A percentile compares a stretch with the other conserved stretches of the same genome.
phyloP scores from a whole-genome alignment of 495 filamentous ascomycete genomes.

The Aspergillus haitiensis region DNA sequence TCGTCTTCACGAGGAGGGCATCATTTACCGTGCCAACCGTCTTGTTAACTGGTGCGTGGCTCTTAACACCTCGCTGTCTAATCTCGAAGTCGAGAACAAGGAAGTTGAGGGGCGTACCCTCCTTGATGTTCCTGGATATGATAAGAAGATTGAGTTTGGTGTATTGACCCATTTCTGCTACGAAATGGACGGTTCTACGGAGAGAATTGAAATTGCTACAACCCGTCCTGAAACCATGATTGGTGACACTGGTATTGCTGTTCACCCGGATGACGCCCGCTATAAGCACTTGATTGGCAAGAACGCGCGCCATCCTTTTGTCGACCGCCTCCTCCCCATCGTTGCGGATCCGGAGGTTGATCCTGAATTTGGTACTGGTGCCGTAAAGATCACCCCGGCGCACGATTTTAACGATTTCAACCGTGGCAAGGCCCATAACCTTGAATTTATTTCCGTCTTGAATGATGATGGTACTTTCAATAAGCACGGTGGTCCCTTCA shows the following conservation, averaged over 20 bases:
- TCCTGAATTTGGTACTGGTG: conserved; percentile 74
- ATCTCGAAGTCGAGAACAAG: conserved; percentile 74
- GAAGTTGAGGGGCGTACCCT: conserved; percentile 67
- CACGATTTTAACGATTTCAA: conserved; percentile 79
- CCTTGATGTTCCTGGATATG: conserved; percentile 64
- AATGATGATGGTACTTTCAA: conserved; percentile 66
- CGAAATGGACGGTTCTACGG: conserved; percentile 61
- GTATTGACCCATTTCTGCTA: conserved; percentile 71
- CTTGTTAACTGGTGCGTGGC: conserved; percentile 78
- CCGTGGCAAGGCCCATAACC: conserved; percentile 65
- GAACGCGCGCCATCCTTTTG: conserved; percentile 68
- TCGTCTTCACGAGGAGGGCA: conserved; percentile 69
- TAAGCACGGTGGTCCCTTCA: conserved; percentile 59
- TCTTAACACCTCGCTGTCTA: conserved; percentile 73
- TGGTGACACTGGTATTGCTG: conserved; percentile 74
- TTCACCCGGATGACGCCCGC: conserved; percentile 69
- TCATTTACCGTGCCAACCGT: conserved; percentile 73
- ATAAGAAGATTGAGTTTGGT: conserved; percentile 71
- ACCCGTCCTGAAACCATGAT: conserved; percentile 83
- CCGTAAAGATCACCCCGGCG: conserved; percentile 76
- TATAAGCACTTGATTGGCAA: conserved; percentile 68
- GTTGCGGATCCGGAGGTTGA: conserved; percentile 71
- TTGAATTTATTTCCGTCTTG: conserved; percentile 51
- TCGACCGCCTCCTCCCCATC: conserved; percentile 65
- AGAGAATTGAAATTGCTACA: conserved; percentile 74